phyloP scores from a whole-genome alignment of 2,329 filamentous ascomycete genomes.

The Thelonectria olida region DNA sequence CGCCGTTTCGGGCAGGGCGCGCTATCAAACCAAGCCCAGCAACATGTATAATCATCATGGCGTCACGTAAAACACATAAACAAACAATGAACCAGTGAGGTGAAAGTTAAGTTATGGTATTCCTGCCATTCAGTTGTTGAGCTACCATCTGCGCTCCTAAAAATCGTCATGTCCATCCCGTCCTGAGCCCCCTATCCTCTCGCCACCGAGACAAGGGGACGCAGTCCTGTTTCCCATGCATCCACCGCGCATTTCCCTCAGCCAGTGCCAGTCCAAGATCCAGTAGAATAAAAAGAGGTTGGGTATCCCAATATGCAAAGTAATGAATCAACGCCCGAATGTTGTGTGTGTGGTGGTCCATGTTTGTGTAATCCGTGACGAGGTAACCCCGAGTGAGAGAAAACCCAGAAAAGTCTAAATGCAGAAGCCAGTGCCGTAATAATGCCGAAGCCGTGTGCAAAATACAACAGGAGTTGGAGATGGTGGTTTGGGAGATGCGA shows the following conservation, averaged over 20 bases:
- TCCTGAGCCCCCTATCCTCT: constrained; percentile 8
- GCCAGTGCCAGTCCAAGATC: constrained; percentile 3
- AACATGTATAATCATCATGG: background rate
- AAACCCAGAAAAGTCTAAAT: constrained; percentile 32
- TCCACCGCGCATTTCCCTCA: background rate
- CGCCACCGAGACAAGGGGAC: constrained; percentile 6
- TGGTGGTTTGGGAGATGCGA: background rate
- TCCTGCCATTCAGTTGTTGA: constrained; percentile 48
- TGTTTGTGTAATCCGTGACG: constrained; percentile 9
- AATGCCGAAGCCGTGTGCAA: constrained; percentile 23
- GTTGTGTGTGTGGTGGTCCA: constrained; percentile 14
- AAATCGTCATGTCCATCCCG: constrained; percentile 17
- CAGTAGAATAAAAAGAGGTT: constrained; percentile 18
- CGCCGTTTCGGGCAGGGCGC: background rate
- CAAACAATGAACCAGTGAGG: background rate
- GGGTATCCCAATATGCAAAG: constrained; percentile 38
- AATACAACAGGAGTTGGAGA: constrained; percentile 13
- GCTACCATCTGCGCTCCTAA: constrained; percentile 32
- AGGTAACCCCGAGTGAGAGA: constrained; percentile 16
- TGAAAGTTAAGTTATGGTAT: constrained; percentile 45
- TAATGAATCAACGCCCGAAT: constrained; percentile 33
- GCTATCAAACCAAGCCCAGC: background rate
- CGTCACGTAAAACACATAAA: constrained; percentile 2
- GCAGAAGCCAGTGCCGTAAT: constrained; percentile 11
- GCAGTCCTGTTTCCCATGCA: constrained; percentile 10